These are phyloP conservation scores for Cercospora zeina DNA, from an alignment of 2,329 filamentous ascomycete species.

Conservation along the genomic window DNA sequence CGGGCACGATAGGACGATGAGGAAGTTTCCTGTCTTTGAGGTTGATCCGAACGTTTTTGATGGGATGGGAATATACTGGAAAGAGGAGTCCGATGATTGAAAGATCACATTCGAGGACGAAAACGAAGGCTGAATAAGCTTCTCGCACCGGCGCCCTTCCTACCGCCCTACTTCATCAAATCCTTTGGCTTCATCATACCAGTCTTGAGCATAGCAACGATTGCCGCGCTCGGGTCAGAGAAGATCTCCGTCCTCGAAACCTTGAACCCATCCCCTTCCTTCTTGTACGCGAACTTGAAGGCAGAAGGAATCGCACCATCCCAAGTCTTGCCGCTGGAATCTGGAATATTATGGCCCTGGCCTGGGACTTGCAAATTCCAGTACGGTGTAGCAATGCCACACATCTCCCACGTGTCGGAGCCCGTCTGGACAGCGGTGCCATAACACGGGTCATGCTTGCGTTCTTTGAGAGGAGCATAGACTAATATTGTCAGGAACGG, in stretches of 20 bases:
- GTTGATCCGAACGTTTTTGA: constrained; percentile 37
- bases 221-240: constrained; percentile 27
- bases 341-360: constrained; percentile 24
- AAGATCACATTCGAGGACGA: not conserved
- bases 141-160: not conserved
- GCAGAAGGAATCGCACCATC: constrained; percentile 31
- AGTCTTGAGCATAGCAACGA: constrained; percentile 29
- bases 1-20: constrained; percentile 14
- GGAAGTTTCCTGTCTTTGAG: constrained; percentile 34
- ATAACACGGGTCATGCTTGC: constrained; percentile 31
- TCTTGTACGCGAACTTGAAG: constrained; percentile 34
- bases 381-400: constrained; percentile 30
- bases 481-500: not conserved
- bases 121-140: too few species aligned
- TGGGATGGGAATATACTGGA: constrained; percentile 34
- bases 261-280: constrained; percentile 25
- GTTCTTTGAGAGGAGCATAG: constrained; percentile 33
- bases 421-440: constrained; percentile 30
- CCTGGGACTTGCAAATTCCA: constrained; percentile 30
- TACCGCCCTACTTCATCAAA: constrained; percentile 12
- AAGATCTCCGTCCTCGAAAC: constrained; percentile 26
- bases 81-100: constrained; percentile 30
- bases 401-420: constrained; percentile 33
- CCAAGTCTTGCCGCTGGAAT: constrained; percentile 32
- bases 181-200: constrained; percentile 33